Evolutionary conservation across 192 early-diverging fungal genomes (phyloP).

Genomic region (Coemansia sp.): DNA sequence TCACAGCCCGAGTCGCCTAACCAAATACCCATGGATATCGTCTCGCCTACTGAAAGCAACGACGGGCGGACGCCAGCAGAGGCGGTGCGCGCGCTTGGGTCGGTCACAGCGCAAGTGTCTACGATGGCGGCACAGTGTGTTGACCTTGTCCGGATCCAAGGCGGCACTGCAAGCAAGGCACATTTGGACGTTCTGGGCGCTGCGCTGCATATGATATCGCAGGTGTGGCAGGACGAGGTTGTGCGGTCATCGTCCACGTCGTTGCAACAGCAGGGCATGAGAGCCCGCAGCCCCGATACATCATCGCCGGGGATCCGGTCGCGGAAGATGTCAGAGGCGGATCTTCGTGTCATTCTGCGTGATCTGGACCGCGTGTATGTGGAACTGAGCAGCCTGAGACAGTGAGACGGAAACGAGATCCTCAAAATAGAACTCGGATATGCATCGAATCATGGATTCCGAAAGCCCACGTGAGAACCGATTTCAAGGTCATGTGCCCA

Average conservation of each 20-base stretch:
- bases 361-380: constrained; percentile 19
- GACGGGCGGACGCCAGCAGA: constrained; percentile 19
- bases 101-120: constrained; percentile 37
- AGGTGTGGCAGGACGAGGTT: constrained; percentile 48
- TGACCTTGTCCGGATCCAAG: constrained; percentile 14
- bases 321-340: constrained; percentile 18
- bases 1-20: background rate
- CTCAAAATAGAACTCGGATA: too few relatives aligned
- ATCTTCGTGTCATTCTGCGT: constrained; percentile 26
- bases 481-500: background rate
- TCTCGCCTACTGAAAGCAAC: background rate
- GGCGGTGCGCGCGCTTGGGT: constrained; percentile 22
- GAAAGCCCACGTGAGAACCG: background rate
- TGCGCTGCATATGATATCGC: constrained; percentile 27
- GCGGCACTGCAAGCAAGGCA: background rate
- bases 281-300: background rate
- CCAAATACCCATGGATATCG: background rate
- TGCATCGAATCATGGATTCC: background rate
- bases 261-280: background rate
- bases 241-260: constrained; percentile 9
- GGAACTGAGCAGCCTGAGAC: constrained; percentile 4
- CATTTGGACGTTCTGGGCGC: constrained; percentile 13
- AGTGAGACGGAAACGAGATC: background rate
- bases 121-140: constrained; percentile 44
- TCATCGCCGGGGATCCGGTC: constrained; percentile 4